Evolutionary conservation across 2,329 filamentous ascomycete genomes (phyloP).

Genomic region (Microdochium bolleyi): DNA sequence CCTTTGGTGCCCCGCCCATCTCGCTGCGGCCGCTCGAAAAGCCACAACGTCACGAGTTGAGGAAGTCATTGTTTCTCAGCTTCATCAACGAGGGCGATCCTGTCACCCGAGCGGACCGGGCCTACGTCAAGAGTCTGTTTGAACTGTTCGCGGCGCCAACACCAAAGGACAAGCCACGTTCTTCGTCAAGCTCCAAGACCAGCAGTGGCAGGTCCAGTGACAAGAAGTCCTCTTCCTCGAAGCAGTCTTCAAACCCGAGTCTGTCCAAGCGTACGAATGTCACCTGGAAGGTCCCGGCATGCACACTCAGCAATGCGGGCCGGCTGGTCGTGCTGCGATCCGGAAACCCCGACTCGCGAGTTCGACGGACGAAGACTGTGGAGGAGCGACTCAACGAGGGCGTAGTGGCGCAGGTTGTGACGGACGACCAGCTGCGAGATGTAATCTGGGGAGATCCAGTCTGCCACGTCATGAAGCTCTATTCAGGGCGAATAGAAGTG

Average conservation of each 20-base stretch:
- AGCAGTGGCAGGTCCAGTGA: conserved; percentile 2
- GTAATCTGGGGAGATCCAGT: conserved; percentile 78
- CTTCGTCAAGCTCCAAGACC: conserved; percentile 4
- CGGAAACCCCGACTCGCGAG: conserved; percentile 27
- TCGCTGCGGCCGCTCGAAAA: conserved; percentile 61
- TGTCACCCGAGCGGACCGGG: conserved; percentile 67
- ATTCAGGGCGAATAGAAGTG: conserved; percentile 62
- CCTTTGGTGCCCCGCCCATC: conserved; percentile 76
- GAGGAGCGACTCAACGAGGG: conserved; percentile 45
- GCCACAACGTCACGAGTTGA: conserved; percentile 37
- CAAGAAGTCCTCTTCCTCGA: conserved; percentile 11
- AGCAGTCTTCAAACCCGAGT: conserved; percentile 15
- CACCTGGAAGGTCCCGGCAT: conserved; percentile 57
- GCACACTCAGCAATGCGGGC: conserved; percentile 63
- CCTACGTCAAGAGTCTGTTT: conserved; percentile 65
- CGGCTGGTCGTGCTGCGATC: conserved; percentile 58
- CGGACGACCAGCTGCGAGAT: conserved; percentile 58
- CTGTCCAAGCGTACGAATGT: neutral
- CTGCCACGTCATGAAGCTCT: conserved; percentile 73
- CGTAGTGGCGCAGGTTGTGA: conserved; percentile 60
- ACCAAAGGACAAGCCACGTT: conserved; percentile 24
- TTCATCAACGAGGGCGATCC: conserved; percentile 87
- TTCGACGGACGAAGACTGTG: conserved; percentile 36
- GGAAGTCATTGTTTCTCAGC: conserved; percentile 67
- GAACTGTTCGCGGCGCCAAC: conserved; percentile 59